These are phyloP conservation scores for Aurifilum marmelostoma DNA, from an alignment of 2,329 filamentous ascomycete species.

Conservation along the genomic window DNA sequence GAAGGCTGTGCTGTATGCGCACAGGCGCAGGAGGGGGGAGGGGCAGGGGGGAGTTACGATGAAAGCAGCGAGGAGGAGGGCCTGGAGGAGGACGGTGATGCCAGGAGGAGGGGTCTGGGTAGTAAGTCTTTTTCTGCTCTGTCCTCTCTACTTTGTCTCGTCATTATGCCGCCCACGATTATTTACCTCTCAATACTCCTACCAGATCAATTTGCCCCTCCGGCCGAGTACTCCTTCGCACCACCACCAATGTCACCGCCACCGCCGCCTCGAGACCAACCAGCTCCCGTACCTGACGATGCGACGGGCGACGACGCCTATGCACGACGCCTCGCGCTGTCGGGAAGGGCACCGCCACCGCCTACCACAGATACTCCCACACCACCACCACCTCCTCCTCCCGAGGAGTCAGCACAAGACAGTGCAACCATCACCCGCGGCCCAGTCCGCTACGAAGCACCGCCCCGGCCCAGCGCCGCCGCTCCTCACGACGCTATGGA, in stretches of 20 bases:
- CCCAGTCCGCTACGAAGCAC: constrained; percentile 70
- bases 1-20: constrained; percentile 79
- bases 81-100: constrained; percentile 40
- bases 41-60: constrained; percentile 39
- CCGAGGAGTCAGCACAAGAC: constrained; percentile 33
- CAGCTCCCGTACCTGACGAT: constrained; percentile 56
- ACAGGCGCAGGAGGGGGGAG: constrained; percentile 53
- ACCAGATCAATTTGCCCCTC: constrained; percentile 64
- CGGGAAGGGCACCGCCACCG: constrained; percentile 43
- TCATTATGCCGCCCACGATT: neutral
- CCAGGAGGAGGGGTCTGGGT: constrained; percentile 34
- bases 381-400: constrained; percentile 36
- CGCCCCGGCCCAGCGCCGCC: constrained; percentile 50
- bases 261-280: constrained; percentile 45
- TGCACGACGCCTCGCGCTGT: constrained; percentile 63
- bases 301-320: constrained; percentile 72
- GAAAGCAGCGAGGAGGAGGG: constrained; percentile 45
- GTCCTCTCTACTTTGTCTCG: no score
- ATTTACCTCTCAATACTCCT: neutral
- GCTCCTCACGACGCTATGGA: constrained; percentile 43
- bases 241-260: constrained; percentile 57
- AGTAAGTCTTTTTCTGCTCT: constrained; percentile 38
- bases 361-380: constrained; percentile 35
- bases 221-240: constrained; percentile 58
- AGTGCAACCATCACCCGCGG: constrained; percentile 73